Conservation (phyloP, 305 asterid species). For the Fraxinus ornus region DNA sequence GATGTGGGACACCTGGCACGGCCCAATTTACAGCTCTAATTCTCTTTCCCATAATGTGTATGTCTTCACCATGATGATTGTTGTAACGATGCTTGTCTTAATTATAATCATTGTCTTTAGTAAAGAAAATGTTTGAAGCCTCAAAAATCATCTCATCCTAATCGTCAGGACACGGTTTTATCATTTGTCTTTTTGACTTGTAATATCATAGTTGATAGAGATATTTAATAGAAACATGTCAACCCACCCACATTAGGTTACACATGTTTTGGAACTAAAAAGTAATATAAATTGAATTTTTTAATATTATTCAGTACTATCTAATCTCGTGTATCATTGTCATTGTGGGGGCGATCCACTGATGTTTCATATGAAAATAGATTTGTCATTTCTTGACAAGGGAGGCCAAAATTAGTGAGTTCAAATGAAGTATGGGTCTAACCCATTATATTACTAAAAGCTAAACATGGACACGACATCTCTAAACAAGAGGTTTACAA, state of each 20-base stretch:
- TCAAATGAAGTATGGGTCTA: constrained; percentile 4
- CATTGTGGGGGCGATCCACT: not conserved
- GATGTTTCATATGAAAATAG: not conserved
- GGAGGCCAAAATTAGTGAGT: not conserved
- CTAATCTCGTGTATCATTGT: not conserved
- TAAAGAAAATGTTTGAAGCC: not conserved
- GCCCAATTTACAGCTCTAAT: not conserved
- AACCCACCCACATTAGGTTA: not conserved
- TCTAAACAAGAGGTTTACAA: constrained; percentile 34
- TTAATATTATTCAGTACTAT: not conserved
- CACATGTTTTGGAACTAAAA: not conserved
- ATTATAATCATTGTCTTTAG: not conserved
- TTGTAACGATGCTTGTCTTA: not conserved
- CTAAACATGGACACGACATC: constrained; percentile 32
- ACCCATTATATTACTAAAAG: constrained; percentile 19
- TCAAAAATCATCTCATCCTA: not conserved
- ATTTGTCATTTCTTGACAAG: constrained; percentile 10
- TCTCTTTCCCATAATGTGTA: not conserved
- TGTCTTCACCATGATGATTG: not conserved
- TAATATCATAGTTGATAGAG: not conserved
- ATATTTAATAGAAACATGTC: not conserved
- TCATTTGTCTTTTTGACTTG: not conserved
- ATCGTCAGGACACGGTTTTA: not conserved
- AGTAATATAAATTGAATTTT: not conserved
- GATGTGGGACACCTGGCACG: not conserved